phyloP scores from a whole-genome alignment of 768 basidiomycete genomes.

The Suillus luteus region DNA sequence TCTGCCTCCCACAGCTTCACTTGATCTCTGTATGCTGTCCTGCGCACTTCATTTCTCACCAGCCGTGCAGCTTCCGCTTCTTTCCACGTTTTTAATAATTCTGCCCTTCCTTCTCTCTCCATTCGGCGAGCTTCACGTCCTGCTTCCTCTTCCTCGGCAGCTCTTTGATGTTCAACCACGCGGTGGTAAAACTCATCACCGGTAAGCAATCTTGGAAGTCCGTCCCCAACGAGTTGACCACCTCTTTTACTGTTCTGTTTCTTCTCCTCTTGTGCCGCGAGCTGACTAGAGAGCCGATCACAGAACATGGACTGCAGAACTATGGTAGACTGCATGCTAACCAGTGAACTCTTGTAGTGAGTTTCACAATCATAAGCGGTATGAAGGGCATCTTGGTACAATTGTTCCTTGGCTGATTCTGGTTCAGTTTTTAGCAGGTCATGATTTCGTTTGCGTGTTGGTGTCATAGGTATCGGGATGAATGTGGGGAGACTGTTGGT shows the following conservation, averaged over 20 bases:
- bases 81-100: no score
- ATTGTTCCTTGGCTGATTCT: background rate
- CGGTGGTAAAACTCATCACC: background rate
- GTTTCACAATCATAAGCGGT: constrained; percentile 1
- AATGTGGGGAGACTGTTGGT: constrained; percentile 6
- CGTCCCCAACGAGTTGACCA: background rate
- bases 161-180: background rate
- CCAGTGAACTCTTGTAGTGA: constrained; percentile 11
- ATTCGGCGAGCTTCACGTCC: no score
- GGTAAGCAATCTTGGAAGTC: constrained; percentile 4
- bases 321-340: constrained; percentile 17
- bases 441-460: constrained; percentile 1
- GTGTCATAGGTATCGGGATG: background rate
- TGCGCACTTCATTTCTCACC: no score
- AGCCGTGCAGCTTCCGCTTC: no score
- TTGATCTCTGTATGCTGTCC: no score
- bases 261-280: constrained; percentile 12
- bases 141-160: constrained; percentile 3
- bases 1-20: no score
- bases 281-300: constrained; percentile 15
- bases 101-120: no score
- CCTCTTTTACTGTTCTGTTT: background rate
- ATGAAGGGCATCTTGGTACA: constrained; percentile 6
- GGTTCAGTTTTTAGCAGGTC: constrained; percentile 3
- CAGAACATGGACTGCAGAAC: constrained; percentile 22